Base-by-base conservation (phyloP, 345 rosid genomes). In the Citrus cavaleriei region DNA sequence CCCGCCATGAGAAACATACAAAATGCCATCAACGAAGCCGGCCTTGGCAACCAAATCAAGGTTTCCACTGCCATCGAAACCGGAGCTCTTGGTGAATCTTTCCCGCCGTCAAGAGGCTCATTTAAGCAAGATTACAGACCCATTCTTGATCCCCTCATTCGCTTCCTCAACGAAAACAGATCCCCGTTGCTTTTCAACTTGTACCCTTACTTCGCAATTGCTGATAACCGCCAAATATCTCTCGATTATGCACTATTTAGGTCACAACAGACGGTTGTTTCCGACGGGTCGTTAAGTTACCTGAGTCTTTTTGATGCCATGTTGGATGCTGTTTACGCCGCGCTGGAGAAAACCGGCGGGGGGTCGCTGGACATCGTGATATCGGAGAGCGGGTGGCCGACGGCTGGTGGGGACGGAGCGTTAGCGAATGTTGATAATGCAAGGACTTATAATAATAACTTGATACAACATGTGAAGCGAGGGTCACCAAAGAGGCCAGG, bases 351-450 rank as follows among this genome's bases (percentile, higher is more conserved):
- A 80, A 9, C 86, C 5, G 70, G 83, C 4, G 91, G 90, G 0
- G 86, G 87, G 24, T 85, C 91, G 5, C 35, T 92, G 27, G 78
- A 79, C 34, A 82, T 92, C 0, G 97, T 92, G 13, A 85, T 90
- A 12, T 85, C 94, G 0, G 94, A 92, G 80, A 87, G 82, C 12
- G 93, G 97, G 21, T 92, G 97, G 94, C 93, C 97, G 0, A 78
- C 92, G 0, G 82, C 75, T 0, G 94, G 92, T 68, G 94, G 85
- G 0, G 92, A 90, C 71, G 89, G 82, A 24, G 5, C 10, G 4
- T 88, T 77, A 6, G 74, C 94, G 0, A 78, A 60, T 24, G 21
- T 77, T 5, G 89, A 85, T 1, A 89, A 92, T 64, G 97, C 97
- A 9, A 85, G 80, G 77, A 86, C 81, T 70, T 89, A 90, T 65